Evolutionary conservation across 2,329 filamentous ascomycete genomes (phyloP).

Genomic region (Paramyrothecium roridum): DNA sequence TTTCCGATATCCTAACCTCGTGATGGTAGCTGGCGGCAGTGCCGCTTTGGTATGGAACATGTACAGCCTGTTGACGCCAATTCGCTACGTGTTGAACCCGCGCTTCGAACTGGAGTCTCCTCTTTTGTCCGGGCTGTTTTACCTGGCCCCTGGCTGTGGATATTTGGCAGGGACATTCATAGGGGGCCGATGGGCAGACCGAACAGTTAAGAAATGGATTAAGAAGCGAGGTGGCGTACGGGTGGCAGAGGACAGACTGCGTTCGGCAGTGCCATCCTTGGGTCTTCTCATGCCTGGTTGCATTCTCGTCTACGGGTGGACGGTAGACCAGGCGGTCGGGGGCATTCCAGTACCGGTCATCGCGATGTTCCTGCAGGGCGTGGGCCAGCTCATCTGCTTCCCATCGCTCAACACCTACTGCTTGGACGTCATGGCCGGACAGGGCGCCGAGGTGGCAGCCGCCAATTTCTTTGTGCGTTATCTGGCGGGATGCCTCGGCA

Average conservation of each 20-base stretch:
- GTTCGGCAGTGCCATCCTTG: constrained; percentile 55
- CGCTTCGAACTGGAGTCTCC: constrained; percentile 66
- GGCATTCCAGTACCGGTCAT: constrained; percentile 63
- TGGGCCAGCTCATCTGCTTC: constrained; percentile 74
- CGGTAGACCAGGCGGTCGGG: constrained; percentile 44
- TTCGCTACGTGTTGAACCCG: constrained; percentile 72
- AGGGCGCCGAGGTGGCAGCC: constrained; percentile 70
- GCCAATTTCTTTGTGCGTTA: constrained; percentile 80
- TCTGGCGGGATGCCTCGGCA: constrained; percentile 67
- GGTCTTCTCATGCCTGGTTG: constrained; percentile 56
- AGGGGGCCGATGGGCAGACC: constrained; percentile 70
- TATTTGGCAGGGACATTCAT: constrained; percentile 68
- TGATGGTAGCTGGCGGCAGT: constrained; percentile 56
- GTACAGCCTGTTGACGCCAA: constrained; percentile 57
- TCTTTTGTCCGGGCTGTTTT: constrained; percentile 68
- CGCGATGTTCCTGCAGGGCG: constrained; percentile 71
- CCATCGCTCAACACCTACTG: constrained; percentile 77
- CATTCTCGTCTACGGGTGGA: constrained; percentile 61
- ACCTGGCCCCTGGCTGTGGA: constrained; percentile 68
- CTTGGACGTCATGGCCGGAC: constrained; percentile 71
- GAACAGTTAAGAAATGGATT: constrained; percentile 63
- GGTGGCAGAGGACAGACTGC: constrained; percentile 66
- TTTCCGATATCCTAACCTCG: constrained; percentile 67
- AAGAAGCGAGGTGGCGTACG: constrained; percentile 53
- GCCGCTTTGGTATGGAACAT: constrained; percentile 72